Evolutionary conservation across 257 asterid species (phyloP).

Genomic region (Rehmannia glutinosa): DNA sequence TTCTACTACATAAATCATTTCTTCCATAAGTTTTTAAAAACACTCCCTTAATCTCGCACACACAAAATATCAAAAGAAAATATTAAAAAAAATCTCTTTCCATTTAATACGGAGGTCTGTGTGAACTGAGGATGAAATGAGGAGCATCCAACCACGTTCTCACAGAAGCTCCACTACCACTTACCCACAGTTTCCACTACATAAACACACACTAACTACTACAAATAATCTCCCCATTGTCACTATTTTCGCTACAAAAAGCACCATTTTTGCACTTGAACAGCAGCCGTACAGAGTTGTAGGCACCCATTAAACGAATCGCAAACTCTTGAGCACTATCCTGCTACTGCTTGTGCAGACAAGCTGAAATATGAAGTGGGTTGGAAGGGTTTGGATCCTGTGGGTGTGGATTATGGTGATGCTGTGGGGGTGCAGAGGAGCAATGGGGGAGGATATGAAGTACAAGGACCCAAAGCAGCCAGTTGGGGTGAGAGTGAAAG

Average conservation of each 20-base stretch:
- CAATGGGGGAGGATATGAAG: slow-evolving; percentile 36
- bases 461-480: slow-evolving; percentile 76
- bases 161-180: slow-evolving; percentile 14
- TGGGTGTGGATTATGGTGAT: slow-evolving; percentile 34
- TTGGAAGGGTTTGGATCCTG: slow-evolving; percentile 27
- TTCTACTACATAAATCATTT: too few relatives aligned
- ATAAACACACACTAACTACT: background rate
- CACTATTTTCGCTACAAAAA: too few relatives aligned
- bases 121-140: background rate
- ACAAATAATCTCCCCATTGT: too few relatives aligned
- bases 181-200: slow-evolving; percentile 1
- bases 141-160: slow-evolving; percentile 23
- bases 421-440: slow-evolving; percentile 41
- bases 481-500: slow-evolving; percentile 49
- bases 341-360: too few relatives aligned
- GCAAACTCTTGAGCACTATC: too few relatives aligned
- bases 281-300: background rate
- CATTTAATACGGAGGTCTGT: slow-evolving; percentile 15
- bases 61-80: too few relatives aligned
- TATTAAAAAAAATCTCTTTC: too few relatives aligned
- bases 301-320: background rate
- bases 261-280: background rate
- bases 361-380: slow-evolving; percentile 27
- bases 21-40: too few relatives aligned
- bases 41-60: too few relatives aligned